Evolutionary conservation across 768 basidiomycete species (phyloP), one percentile per base, ranked within the genome.

Genomic region (Myochromella boudieri): DNA sequence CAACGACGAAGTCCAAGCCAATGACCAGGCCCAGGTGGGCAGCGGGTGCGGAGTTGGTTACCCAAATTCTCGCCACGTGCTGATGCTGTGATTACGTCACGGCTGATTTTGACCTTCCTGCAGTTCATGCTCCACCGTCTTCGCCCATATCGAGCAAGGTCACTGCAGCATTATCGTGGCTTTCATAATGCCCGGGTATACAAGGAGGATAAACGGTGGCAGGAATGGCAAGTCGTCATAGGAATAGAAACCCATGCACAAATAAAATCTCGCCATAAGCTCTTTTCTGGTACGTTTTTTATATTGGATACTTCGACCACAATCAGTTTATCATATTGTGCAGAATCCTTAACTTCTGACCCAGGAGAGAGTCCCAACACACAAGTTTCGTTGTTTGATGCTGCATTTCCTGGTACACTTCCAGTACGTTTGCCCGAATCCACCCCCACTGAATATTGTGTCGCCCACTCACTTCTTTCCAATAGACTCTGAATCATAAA

Each of bases 191-290:
- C 60, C 4, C 61, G 70, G 11, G 44, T 42, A 27, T 61, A 67
- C 54, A 53, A 56, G 37, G 67, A 69, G 33, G 75, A 77, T 49
- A 41, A 60, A 31, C 66, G 85, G 40, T 90, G 89, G 89, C 86
- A 85, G 12, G 92, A 85, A 17, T 98, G 91, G 91, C 77, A 86
- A 53, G 85, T 97, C 15, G 73, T 95, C 31, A 82, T 98, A 25
- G 97, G 97, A 12, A 85, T 99, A 37, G 97, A 99, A 60, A 90
- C 95, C 4, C 97, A 98, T 61, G 91, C 93, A 0, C 95, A 98
- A 63, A 81, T 99, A 60, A 90, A 87, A 65, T 85, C 92, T 2
- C 80, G 84, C 46, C 69, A 73, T 46, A 99, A 99, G 66, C 76
- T 99, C 20, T 97, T 99, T 67, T 97, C 94, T 28, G 66, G 74